Percentiles rank a stretch among this genome's conserved stretches.
These are phyloP conservation scores for Vigna mungo DNA, from an alignment of 306 rosid genomes.

Conservation along the genomic window DNA sequence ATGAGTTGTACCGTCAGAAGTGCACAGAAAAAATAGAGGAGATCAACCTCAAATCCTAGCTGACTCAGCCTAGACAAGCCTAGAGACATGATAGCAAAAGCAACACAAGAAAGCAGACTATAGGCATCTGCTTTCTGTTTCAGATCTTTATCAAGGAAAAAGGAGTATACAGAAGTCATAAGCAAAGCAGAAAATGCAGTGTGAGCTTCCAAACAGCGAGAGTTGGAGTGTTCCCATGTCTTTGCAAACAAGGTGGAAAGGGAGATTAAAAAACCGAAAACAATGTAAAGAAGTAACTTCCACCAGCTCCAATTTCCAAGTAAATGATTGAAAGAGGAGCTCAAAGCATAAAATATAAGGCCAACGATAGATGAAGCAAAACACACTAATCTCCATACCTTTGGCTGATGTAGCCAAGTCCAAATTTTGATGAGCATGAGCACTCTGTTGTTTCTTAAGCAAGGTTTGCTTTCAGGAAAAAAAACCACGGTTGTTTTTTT, in stretches of 20 bases:
- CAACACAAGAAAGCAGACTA: neutral
- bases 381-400: slow-evolving; percentile 13
- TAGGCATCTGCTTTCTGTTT: slow-evolving; percentile 32
- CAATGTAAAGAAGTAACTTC: neutral
- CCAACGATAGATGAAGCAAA: slow-evolving; percentile 20
- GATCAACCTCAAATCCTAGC: slow-evolving; percentile 35
- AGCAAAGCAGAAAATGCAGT: neutral
- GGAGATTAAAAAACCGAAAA: slow-evolving; percentile 6
- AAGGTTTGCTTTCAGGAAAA: neutral
- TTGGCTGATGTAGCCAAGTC: neutral
- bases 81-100: slow-evolving; percentile 28
- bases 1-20: slow-evolving; percentile 26
- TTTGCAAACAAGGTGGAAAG: neutral
- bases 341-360: neutral
- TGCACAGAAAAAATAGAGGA: slow-evolving; percentile 25
- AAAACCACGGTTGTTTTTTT: no score
- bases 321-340: slow-evolving; percentile 26
- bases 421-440: neutral
- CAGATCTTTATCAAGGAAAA: neutral
- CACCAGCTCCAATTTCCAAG: slow-evolving; percentile 13
- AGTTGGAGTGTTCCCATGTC: neutral
- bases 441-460: neutral
- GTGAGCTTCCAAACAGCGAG: neutral
- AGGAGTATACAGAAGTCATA: neutral
- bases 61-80: slow-evolving; percentile 20